Evolutionary conservation across 768 basidiomycete species (phyloP).

Genomic region (Pulveroboletus sp.): DNA sequence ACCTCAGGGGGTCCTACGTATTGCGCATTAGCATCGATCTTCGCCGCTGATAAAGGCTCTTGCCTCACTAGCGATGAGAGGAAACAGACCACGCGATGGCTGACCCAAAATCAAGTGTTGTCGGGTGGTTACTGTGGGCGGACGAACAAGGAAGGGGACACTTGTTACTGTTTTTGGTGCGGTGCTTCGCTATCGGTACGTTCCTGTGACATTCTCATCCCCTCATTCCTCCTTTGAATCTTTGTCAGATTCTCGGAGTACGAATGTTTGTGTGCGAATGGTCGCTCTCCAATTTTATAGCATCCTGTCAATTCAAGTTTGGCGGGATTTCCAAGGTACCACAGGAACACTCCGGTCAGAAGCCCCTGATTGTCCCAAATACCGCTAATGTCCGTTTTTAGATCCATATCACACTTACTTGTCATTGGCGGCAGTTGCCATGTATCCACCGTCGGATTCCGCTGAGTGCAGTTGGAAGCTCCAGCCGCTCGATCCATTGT

Average conservation of each 20-base stretch:
- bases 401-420: slow-evolving; percentile 97
- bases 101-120: slow-evolving; percentile 57
- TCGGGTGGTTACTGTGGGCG: slow-evolving; percentile 85
- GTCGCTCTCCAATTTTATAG: slow-evolving; percentile 60
- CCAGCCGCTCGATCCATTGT: slow-evolving; percentile 55
- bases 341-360: slow-evolving; percentile 69
- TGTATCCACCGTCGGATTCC: slow-evolving; percentile 46
- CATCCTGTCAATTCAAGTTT: slow-evolving; percentile 76
- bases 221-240: background rate
- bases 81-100: slow-evolving; percentile 65
- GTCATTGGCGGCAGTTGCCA: slow-evolving; percentile 73
- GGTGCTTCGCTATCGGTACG: slow-evolving; percentile 73
- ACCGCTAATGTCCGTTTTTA: slow-evolving; percentile 27
- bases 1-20: slow-evolving; percentile 86
- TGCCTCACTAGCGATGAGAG: slow-evolving; percentile 37
- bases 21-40: slow-evolving; percentile 75
- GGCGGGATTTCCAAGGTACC: slow-evolving; percentile 88
- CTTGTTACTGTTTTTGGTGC: slow-evolving; percentile 98
- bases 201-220: background rate
- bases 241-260: slow-evolving; percentile 61
- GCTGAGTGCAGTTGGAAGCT: slow-evolving; percentile 50
- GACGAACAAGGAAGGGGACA: slow-evolving; percentile 82
- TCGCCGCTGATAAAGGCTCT: slow-evolving; percentile 38
- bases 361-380: background rate
- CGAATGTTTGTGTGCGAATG: slow-evolving; percentile 50